Base-by-base conservation (phyloP, 345 rosid genomes). In the Gossypium turneri region DNA sequence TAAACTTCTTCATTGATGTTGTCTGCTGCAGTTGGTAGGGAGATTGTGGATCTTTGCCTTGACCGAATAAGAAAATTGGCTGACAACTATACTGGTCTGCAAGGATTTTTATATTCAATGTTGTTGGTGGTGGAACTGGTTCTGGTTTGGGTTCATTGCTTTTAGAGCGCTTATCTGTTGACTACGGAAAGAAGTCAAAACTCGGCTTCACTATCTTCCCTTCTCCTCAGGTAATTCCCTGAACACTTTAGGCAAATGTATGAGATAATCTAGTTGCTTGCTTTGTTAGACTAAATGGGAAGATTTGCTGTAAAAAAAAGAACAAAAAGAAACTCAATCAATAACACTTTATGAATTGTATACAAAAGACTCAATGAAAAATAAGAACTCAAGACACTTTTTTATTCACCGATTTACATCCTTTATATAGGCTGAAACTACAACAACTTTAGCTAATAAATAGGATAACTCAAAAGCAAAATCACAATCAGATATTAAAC, bases 171-270 rank as follows among this genome's bases (percentile, higher is more conserved):
- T 84, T 92, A 73, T 90, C 95, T 12, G 93, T 92, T 9, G 97
- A 92, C 79, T 92, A 92, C 80, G 95, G 95, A 81, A 92, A 92
- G 91, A 92, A 92, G 79, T 90, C 95, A 12, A 92, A 92, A 70
- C 86, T 92, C 24, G 95, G 93, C 65, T 92, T 92, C 90, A 86
- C 91, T 76, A 87, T 92, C 74, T 92, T 75, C 73, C 94, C 95
- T 70, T 92, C 96, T 70, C 97, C 96, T 75, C 91, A 88, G 95
- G 95, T 88, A 78, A 27, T 48, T 51, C 57, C 34, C 60, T 38
- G 34, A 50, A 53, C 50, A 75, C 50, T 59, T 71, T 7, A 2
- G n/a, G 56, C 15, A 9, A 6, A 68, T 73, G 60, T 41, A 44
- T 5, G 48, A 2, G 17, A 75, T 9, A 7, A 20, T 58, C 45